Base-by-base conservation (phyloP, 225 moss, liverwort and hornwort genomes). In the Neckera pumila region DNA sequence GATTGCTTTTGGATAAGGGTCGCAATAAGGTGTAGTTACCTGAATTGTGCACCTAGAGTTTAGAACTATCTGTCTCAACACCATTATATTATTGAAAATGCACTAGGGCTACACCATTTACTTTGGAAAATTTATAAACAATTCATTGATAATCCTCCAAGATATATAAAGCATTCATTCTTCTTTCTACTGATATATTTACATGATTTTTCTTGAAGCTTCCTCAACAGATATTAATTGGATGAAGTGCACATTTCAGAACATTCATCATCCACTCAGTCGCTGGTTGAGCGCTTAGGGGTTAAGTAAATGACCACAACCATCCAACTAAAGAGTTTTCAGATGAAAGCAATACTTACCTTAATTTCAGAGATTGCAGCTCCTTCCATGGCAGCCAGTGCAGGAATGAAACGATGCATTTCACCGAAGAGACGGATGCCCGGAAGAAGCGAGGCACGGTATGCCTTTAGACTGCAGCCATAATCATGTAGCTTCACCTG, bases 401-500 rank as follows among this genome's bases (percentile, higher is more conserved):
- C 90, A 5, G 94, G 94, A 82, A 93, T 94, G 76, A 93, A 93
- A 6, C 91, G 90, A 82, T 94, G 93, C 93, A 94, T 89, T 86
- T 93, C 94, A 45, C 93, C 94, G 25, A 88, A 87, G 61, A 93
- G 90, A 82, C 87, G 90, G 67, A 93, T 88, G 75, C 86, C 90
- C 38, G 92, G 86, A 83, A 93, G 18, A 28, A 93, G 90, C n/a
- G 90, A 92, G 54, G 93, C 92, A 56, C 93, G 93, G 77, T 94
- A 94, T 7, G 90, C 94, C 89, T 94, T 94, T 31, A 94, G 91
- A 90, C 93, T 94, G 90, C 93, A 93, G 57, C 93, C 93, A 83
- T 89, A 94, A 73, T 94, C 94, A 51, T 93, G 94, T 63, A 94
- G 89, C 89, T 92, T 94, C 83, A 93, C 92, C 93, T 93, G 89